Percentiles rank a stretch among this genome's conserved stretches.
Evolutionary conservation across 2,329 filamentous ascomycete species (phyloP).

Genomic region (Neonectria neomacrospora): DNA sequence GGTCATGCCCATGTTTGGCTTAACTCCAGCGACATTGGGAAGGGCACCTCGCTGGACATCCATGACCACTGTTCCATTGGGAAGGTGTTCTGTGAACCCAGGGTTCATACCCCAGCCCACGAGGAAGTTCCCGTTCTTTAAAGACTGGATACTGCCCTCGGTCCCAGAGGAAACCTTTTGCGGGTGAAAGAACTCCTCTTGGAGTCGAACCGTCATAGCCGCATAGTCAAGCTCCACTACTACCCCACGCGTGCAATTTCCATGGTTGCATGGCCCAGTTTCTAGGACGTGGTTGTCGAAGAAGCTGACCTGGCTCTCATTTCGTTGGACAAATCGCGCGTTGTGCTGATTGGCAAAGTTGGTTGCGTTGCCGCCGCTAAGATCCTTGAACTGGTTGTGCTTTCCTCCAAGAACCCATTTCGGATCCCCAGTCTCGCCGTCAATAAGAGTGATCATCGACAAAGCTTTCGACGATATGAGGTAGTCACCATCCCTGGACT

Average conservation of each 20-base stretch:
- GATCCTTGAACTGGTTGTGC: slow-evolving; percentile 48
- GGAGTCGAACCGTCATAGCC: slow-evolving; percentile 57
- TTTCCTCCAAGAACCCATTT: slow-evolving; percentile 51
- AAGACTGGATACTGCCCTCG: slow-evolving; percentile 61
- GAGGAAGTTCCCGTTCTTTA: slow-evolving; percentile 64
- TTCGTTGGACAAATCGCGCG: slow-evolving; percentile 57
- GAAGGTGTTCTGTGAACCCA: slow-evolving; percentile 57
- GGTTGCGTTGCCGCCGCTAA: slow-evolving; percentile 47
- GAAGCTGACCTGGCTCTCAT: slow-evolving; percentile 60
- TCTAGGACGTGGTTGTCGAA: slow-evolving; percentile 60
- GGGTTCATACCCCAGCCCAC: slow-evolving; percentile 68
- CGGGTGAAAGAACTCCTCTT: slow-evolving; percentile 62
- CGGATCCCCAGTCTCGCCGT: slow-evolving; percentile 41
- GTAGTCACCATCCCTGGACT: slow-evolving; percentile 48
- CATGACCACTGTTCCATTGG: slow-evolving; percentile 43
- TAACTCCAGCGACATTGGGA: slow-evolving; percentile 48
- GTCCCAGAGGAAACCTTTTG: slow-evolving; percentile 62
- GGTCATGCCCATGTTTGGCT: slow-evolving; percentile 29
- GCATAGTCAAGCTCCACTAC: slow-evolving; percentile 58
- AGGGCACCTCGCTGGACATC: slow-evolving; percentile 56
- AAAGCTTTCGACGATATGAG: slow-evolving; percentile 48
- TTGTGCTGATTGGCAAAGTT: slow-evolving; percentile 60
- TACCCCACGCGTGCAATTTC: slow-evolving; percentile 39
- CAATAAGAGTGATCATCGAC: slow-evolving; percentile 46
- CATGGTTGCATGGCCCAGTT: slow-evolving; percentile 26